Evolutionary conservation across 257 asterid species (phyloP), one percentile per base, ranked within the genome.

Genomic region (Nicotiana tomentosiformis): DNA sequence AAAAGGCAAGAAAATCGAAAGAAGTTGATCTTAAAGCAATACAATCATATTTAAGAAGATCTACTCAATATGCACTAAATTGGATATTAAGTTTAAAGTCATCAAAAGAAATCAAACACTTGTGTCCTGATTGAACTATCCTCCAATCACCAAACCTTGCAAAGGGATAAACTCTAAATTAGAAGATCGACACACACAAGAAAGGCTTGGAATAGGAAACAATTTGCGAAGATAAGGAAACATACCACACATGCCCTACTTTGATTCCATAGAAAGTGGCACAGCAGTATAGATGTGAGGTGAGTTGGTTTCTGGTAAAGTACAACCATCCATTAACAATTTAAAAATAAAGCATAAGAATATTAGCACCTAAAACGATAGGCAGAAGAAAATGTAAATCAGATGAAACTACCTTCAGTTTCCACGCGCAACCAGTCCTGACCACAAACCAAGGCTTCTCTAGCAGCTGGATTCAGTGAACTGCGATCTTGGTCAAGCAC

Each of bases 391-490:
- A 60, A 35, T 61, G 57, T 46, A 64, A 17, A 58, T 26, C 33
- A 85, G 58, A 53, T 65, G 65, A 26, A 64, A n/a, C 17, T 87
- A 93, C 98, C 99, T 89, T 92, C 93, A 39, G 95, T 84, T 86
- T 90, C 98, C 78, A 70, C 82, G 84, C 84, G 91, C 84, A 94
- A 82, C 99, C 99, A 94, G 85, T 96, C 97, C 84, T 93, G 95
- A 77, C 99, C 99, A 82, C 99, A 96, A 65, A 96, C 79, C 88
- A 96, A 83, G 77, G 98, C 98, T 90, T 96, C 98, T 86, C 96
- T 93, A 56, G 90, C 88, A 81, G 88, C 94, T 43, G 98, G 92
- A 88, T 62, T 92, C 69, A 92, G 90, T 32, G 91, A 89, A 83
- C 90, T 90, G 56, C 84, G 90, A 55, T 88, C 88, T 83, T 82